phyloP scores from a whole-genome alignment of 2,329 filamentous ascomycete genomes.

The Fonsecaea multimorphosa region DNA sequence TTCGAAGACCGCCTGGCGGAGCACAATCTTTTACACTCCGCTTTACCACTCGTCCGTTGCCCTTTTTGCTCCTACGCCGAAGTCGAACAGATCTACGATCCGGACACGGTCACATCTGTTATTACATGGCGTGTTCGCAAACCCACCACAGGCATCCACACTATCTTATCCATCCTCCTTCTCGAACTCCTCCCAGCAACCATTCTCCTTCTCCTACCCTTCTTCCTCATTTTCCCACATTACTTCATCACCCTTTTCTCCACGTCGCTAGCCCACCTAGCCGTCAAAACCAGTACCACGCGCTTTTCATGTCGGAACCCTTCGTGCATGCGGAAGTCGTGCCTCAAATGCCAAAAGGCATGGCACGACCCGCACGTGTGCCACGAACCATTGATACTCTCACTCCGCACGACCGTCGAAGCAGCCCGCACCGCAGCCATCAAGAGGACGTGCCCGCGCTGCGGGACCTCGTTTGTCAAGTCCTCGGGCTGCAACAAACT shows the following conservation, averaged over 20 bases:
- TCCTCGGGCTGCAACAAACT: conserved; percentile 95
- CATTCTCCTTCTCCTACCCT: conserved; percentile 59
- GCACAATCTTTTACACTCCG: conserved; percentile 74
- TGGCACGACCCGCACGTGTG: conserved; percentile 92
- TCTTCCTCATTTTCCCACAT: conserved; percentile 59
- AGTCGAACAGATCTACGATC: conserved; percentile 76
- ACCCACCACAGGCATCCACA: conserved; percentile 59
- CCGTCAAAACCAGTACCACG: conserved; percentile 72
- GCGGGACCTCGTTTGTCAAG: conserved; percentile 91
- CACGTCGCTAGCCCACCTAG: conserved; percentile 69
- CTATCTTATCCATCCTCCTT: conserved; percentile 52
- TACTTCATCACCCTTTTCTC: conserved; percentile 59
- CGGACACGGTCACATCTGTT: conserved; percentile 52
- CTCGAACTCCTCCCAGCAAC: conserved; percentile 59
- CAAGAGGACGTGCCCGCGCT: conserved; percentile 92
- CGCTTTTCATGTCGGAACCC: conserved; percentile 78
- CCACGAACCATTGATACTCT: conserved; percentile 80
- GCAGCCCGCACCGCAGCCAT: conserved; percentile 91
- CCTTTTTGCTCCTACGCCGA: conserved; percentile 94
- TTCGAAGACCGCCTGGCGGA: conserved; percentile 81
- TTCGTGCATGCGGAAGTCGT: conserved; percentile 72
- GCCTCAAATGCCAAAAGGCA: conserved; percentile 77
- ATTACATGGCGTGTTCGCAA: conserved; percentile 64
- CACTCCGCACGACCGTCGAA: conserved; percentile 87
- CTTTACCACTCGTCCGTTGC: conserved; percentile 78